A percentile compares a stretch with the other conserved stretches of the same genome.
Conservation (phyloP, 106 monocot species). For the Alisma plantagoaquatica region DNA sequence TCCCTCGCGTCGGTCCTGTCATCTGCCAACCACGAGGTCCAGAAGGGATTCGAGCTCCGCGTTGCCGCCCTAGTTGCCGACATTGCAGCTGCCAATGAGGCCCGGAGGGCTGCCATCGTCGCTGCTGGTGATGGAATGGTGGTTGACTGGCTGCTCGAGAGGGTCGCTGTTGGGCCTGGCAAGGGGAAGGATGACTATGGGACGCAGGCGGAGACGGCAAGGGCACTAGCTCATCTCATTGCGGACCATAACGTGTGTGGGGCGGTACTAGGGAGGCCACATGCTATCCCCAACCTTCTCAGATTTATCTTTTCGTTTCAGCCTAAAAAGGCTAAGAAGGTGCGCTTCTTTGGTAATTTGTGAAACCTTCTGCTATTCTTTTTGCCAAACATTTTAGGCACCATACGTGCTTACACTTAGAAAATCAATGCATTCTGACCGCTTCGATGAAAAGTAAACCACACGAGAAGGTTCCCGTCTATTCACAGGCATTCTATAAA, state of each 20-base stretch:
- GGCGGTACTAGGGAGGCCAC: conserved; percentile 61
- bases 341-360: conserved; percentile 12
- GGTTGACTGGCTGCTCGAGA: conserved; percentile 94
- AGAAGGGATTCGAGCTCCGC: conserved; percentile 82
- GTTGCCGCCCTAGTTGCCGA: conserved; percentile 87
- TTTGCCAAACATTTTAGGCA: neutral
- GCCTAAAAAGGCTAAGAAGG: conserved; percentile 59
- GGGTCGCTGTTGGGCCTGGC: conserved; percentile 20
- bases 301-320: conserved; percentile 87
- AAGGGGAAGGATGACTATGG: conserved; percentile 31
- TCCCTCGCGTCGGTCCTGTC: conserved; percentile 74
- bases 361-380: neutral
- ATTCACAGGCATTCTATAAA: too few relatives aligned
- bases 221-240: conserved; percentile 79
- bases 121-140: conserved; percentile 77
- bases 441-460: too few relatives aligned
- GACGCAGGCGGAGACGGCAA: conserved; percentile 82
- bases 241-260: conserved; percentile 50
- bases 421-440: too few relatives aligned
- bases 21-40: conserved; percentile 85
- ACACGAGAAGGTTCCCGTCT: too few relatives aligned
- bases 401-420: too few relatives aligned
- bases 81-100: conserved; percentile 62
- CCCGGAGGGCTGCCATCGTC: conserved; percentile 65
- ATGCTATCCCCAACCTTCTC: conserved; percentile 68